Conservation (phyloP, 1,284 basidiomycete species). For the Violaceomyces palustris region DNA sequence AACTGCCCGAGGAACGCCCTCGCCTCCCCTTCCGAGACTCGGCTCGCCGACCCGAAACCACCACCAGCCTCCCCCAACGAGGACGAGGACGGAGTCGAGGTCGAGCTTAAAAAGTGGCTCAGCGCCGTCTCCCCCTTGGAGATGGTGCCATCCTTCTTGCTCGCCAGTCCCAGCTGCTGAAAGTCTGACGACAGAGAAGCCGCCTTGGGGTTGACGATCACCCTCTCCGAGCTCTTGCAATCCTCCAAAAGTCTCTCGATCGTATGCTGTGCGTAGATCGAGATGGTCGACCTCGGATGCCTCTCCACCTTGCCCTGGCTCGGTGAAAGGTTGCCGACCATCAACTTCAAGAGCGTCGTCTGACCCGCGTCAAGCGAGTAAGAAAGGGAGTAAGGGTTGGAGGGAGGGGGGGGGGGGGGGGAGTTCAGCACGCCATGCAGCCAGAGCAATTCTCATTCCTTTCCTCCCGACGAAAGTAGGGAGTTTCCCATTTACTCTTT, state of each 20-base stretch:
- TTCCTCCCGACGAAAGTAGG: too few relatives aligned
- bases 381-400: too few relatives aligned
- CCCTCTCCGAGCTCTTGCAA: not conserved
- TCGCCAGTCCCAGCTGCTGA: too few relatives aligned
- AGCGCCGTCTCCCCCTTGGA: conserved; percentile 53
- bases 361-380: not conserved
- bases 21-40: conserved; percentile 35
- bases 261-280: conserved; percentile 56
- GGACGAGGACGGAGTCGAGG: too few relatives aligned
- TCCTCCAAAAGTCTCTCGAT: conserved; percentile 46
- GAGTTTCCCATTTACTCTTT: too few relatives aligned
- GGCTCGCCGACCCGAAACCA: too few relatives aligned
- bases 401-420: too few relatives aligned
- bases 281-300: conserved; percentile 62
- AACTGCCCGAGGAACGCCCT: conserved; percentile 54
- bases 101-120: conserved; percentile 52
- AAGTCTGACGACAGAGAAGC: too few relatives aligned
- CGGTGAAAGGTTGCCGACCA: conserved; percentile 59
- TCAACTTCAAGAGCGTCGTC: conserved; percentile 54
- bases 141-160: not conserved
- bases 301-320: conserved; percentile 60
- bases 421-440: too few relatives aligned
- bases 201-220: too few relatives aligned
- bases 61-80: conserved; percentile 7
- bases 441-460: too few relatives aligned